Evolutionary conservation across 495 filamentous ascomycete species (phyloP).

Genomic region (Neurospora intermedia): DNA sequence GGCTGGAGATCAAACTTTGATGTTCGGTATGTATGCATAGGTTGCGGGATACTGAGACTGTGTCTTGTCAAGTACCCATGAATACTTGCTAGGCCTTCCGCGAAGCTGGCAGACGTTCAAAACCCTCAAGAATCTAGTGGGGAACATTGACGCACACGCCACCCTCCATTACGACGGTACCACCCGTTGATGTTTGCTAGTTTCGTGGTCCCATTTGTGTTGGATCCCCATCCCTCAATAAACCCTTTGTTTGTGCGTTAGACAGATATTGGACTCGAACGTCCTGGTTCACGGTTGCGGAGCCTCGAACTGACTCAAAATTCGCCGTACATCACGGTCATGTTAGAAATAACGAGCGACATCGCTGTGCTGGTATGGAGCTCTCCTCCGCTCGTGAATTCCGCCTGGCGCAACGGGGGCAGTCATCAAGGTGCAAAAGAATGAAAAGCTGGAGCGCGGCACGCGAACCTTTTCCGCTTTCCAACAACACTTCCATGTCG

Average conservation of each 20-base stretch:
- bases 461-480: constrained; percentile 16
- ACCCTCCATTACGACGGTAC: not conserved
- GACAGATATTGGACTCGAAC: constrained; percentile 8
- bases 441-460: constrained; percentile 1
- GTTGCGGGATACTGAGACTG: not conserved
- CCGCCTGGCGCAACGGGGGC: constrained; percentile 10
- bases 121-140: not conserved
- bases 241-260: constrained; percentile 1
- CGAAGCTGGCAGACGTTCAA: not conserved
- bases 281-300: constrained; percentile 14
- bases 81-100: not conserved
- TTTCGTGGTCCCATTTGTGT: constrained; percentile 7
- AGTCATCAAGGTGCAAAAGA: not conserved
- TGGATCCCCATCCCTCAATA: constrained; percentile 3
- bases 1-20: not conserved
- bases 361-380: constrained; percentile 9
- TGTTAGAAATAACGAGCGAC: constrained; percentile 10
- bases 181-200: constrained; percentile 6
- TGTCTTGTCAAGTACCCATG: not conserved
- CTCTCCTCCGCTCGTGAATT: not conserved
- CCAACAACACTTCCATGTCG: constrained; percentile 13
- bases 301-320: constrained; percentile 15
- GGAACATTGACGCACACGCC: not conserved
- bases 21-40: not conserved
- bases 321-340: constrained; percentile 13